Evolutionary conservation across 352 stramenopile genomes (phyloP), one percentile per base, ranked within the genome.

Genomic region (Globisporangium paddicum): DNA sequence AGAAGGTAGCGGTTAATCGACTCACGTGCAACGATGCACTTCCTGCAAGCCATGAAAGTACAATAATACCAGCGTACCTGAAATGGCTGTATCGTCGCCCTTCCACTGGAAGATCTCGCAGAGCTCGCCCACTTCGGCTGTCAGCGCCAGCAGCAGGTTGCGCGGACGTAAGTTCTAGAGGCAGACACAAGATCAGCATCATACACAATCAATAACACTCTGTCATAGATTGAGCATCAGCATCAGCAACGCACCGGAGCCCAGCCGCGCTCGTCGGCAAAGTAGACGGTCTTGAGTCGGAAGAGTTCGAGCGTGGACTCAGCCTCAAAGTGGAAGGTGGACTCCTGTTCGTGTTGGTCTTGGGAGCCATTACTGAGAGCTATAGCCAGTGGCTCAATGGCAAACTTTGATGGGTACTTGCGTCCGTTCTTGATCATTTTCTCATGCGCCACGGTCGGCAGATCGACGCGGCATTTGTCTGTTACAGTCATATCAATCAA

Each of bases 71-170:
- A 99, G 80, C 74, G 35, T 99, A 93, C 82, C 71, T 53, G 75
- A 56, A 3, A 84, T 78, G 28, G 68, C 71, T 38, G 76, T 81
- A 57, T 85, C 67, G 66, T 98, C 94, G 18, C 85, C 89, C 50
- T 89, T 89, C 95, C 95, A 99, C 75, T 99, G 96, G 49, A 98
- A 94, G 19, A 97, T 72, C 70, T 98, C 90, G 16, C 81, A 84
- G 30, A 99, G 66, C 72, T 99, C 97, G 40, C 97, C 96, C 2
- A 98, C 77, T 77, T 99, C 96, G 21, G 95, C 95, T 16, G 96
- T 80, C 9, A 99, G 66, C 16, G 96, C 97, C 38, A 99, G 69
- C 16, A 98, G 53, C 41, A 99, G 68, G 72, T 98, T 99, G 3
- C 96, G 86, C 49, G 96, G 78, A 25, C 70, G 87, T 58, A 88